Evolutionary conservation across 2,329 filamentous ascomycete species (phyloP).

Genomic region (Saccharata proteae): DNA sequence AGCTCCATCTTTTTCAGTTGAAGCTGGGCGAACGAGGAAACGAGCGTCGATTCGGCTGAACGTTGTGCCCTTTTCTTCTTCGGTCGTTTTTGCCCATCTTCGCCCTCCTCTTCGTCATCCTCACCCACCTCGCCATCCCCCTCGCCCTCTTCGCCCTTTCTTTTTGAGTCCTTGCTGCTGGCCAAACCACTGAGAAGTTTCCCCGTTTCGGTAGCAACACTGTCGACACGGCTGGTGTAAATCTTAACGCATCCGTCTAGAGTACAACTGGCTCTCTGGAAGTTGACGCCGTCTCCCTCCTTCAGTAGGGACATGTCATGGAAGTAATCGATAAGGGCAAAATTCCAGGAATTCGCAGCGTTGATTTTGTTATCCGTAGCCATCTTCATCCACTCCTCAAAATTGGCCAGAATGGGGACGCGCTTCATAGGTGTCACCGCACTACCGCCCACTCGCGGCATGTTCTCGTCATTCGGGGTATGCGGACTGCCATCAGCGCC

Average conservation of each 20-base stretch:
- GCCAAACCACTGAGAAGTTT: conserved; percentile 88
- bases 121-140: conserved; percentile 37
- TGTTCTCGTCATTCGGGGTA: conserved; percentile 43
- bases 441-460: conserved; percentile 53
- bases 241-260: conserved; percentile 98
- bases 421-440: conserved; percentile 93
- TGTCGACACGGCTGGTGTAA: conserved; percentile 96
- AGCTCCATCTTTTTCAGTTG: conserved; percentile 96
- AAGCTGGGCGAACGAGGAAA: conserved; percentile 72
- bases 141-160: conserved; percentile 21
- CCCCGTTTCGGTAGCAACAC: conserved; percentile 92
- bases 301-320: conserved; percentile 97
- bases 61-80: conserved; percentile 66
- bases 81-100: conserved; percentile 45
- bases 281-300: conserved; percentile 94
- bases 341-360: conserved; percentile 96
- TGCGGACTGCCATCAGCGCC: conserved; percentile 36
- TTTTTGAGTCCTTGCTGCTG: conserved; percentile 57
- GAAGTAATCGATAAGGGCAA: conserved; percentile 99
- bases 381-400: conserved; percentile 99
- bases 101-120: conserved; percentile 54
- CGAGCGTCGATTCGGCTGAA: conserved; percentile 86
- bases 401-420: conserved; percentile 86
- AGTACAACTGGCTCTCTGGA: conserved; percentile 95
- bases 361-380: conserved; percentile 97